phyloP scores from a whole-genome alignment of 306 rosid genomes.

The Begonia peltatifolia region DNA sequence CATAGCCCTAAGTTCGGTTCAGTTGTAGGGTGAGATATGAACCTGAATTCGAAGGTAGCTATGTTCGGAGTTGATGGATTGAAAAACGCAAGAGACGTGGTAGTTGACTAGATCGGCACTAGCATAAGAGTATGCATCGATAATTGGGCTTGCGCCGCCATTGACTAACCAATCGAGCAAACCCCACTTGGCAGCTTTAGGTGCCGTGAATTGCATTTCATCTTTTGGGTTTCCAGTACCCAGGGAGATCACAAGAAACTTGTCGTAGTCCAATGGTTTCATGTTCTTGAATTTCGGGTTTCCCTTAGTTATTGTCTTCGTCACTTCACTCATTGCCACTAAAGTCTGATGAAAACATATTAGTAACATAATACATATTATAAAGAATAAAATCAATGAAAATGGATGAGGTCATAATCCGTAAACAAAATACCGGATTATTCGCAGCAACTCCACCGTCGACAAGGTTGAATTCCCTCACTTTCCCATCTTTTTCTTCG shows the following conservation, averaged over 20 bases:
- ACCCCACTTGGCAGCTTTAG: conserved; percentile 24
- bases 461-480: too few species aligned
- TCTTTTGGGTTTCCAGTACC: conserved; percentile 34
- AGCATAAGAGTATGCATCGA: conserved; percentile 12
- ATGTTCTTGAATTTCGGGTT: conserved; percentile 8
- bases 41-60: conserved; percentile 37
- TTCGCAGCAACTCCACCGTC: neutral
- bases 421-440: conserved; percentile 20
- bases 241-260: conserved; percentile 33
- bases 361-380: too few species aligned
- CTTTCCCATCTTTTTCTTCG: conserved; percentile 4
- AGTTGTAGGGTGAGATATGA: neutral
- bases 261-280: conserved; percentile 13
- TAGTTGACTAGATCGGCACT: conserved; percentile 15
- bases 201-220: conserved; percentile 14
- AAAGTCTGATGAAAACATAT: conserved; percentile 20
- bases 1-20: neutral
- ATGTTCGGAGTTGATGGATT: conserved; percentile 10
- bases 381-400: neutral
- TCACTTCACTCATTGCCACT: conserved; percentile 34
- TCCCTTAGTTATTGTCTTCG: conserved; percentile 19
- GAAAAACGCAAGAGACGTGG: conserved; percentile 18
- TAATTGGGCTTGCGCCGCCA: conserved; percentile 21
- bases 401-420: too few species aligned
- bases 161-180: conserved; percentile 19